Evolutionary conservation across 2,329 filamentous ascomycete species (phyloP).

Genomic region (Aspergillus pseudoviridinutans): DNA sequence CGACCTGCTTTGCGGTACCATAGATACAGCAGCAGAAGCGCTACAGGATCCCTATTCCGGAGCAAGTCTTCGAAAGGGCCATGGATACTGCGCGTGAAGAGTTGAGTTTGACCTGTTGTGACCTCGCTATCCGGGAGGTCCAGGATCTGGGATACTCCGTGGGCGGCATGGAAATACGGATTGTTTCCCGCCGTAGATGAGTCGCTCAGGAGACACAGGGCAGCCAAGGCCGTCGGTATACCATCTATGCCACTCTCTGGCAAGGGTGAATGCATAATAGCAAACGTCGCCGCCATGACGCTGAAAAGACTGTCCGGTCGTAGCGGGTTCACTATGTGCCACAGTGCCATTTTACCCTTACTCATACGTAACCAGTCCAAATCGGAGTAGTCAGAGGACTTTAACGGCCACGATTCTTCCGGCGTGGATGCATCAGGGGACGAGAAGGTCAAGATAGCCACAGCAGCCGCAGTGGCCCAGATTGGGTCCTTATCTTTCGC

Average conservation of each 20-base stretch:
- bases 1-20: constrained; percentile 43
- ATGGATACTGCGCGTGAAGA: constrained; percentile 35
- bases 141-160: constrained; percentile 33
- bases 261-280: constrained; percentile 35
- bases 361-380: constrained; percentile 58
- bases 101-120: constrained; percentile 20
- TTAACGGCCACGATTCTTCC: constrained; percentile 55
- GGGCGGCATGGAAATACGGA: constrained; percentile 38
- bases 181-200: constrained; percentile 34
- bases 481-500: constrained; percentile 42
- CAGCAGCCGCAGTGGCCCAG: constrained; percentile 45
- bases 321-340: constrained; percentile 48
- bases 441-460: constrained; percentile 41
- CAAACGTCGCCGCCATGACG: constrained; percentile 28
- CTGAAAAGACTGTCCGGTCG: constrained; percentile 48
- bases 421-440: constrained; percentile 39
- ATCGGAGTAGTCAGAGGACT: constrained; percentile 39
- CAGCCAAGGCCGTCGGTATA: constrained; percentile 18
- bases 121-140: constrained; percentile 24
- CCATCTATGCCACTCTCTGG: constrained; percentile 18
- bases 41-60: constrained; percentile 31
- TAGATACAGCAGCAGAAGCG: constrained; percentile 40
- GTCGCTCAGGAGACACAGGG: constrained; percentile 19
- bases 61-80: constrained; percentile 34
- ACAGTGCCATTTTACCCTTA: constrained; percentile 54